Evolutionary conservation across 2,329 filamentous ascomycete species (phyloP), one percentile per base, ranked within the genome.

Genomic region (Scedosporium boydii): DNA sequence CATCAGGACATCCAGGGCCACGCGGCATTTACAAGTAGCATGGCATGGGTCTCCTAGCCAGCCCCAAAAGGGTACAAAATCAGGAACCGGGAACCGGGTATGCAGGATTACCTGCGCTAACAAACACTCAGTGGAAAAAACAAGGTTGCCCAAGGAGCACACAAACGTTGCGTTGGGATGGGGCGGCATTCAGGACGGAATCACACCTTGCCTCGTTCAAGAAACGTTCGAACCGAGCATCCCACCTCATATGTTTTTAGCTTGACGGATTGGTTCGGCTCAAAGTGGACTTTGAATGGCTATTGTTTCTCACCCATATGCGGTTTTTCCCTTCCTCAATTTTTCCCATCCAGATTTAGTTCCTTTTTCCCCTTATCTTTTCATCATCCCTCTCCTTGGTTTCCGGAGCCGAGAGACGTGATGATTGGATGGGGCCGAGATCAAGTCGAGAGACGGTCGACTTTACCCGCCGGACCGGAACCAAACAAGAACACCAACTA

Each of bases 381-480:
- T 38, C 14, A 12, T 12, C 57, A 6, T 18, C 5, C 5, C 16
- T 3, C 4, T 23, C 18, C 42, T 18, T 46, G 1, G 42, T 46
- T 46, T 18, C 48, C 18, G 5, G 48, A 53, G 48, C 48, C 48
- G 48, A 23, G 21, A 23, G 21, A 23, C 3, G 42, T 46, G 5
- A 14, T 53, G 48, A 53, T 53, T 53, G 48, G 48, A 14, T 14
- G 48, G 48, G 48, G 21, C 10, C 3, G 23, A 38, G 26, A 38
- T 9, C 9, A 34, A 38, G 23, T 16, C 10, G 12, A 53, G 16
- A 16, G 44, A 38, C 6, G 16, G 12, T 29, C 21, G 14, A 60
- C 58, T 60, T 60, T 60, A 60, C n/a, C 59, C 59, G 59, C 59
- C 59, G 59, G 59, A 53, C 59, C 59, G 59, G 59, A 38, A 53